Evolutionary conservation across 192 early-diverging fungal genomes (phyloP).

Genomic region (Backusella circina): DNA sequence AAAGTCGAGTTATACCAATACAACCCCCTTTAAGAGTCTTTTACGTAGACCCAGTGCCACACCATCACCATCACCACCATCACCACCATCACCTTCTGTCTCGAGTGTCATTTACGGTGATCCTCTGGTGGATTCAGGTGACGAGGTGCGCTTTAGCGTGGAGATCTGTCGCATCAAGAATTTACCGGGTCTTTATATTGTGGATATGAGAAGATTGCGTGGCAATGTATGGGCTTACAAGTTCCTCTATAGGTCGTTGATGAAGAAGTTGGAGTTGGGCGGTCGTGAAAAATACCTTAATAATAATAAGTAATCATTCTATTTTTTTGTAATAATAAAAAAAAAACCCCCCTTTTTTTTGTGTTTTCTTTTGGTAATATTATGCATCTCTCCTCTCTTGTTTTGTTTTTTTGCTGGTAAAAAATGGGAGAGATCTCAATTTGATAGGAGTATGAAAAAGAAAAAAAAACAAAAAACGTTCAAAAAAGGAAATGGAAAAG

Average conservation of each 20-base stretch:
- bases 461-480: too few relatives aligned
- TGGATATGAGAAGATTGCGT: conserved; percentile 66
- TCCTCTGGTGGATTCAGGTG: conserved; percentile 54
- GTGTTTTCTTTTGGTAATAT: not conserved
- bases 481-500: not conserved
- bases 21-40: conserved; percentile 7
- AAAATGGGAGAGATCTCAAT: not conserved
- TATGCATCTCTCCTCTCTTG: not conserved
- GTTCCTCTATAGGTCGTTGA: conserved; percentile 62
- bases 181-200: conserved; percentile 71
- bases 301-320: not conserved
- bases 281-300: conserved; percentile 34
- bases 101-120: conserved; percentile 49
- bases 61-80: not conserved
- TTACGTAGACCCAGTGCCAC: conserved; percentile 21
- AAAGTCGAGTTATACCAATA: not conserved
- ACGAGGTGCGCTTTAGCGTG: conserved; percentile 84
- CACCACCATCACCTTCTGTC: not conserved
- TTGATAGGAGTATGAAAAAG: too few relatives aligned
- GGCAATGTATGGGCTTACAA: conserved; percentile 81
- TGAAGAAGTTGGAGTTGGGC: conserved; percentile 45
- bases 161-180: conserved; percentile 93
- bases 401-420: not conserved
- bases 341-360: not conserved
- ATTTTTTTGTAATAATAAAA: not conserved